A percentile compares a stretch with the other conserved stretches of the same genome.
phyloP scores from a whole-genome alignment of 2,329 filamentous ascomycete genomes.

The Aspergillus sp. region DNA sequence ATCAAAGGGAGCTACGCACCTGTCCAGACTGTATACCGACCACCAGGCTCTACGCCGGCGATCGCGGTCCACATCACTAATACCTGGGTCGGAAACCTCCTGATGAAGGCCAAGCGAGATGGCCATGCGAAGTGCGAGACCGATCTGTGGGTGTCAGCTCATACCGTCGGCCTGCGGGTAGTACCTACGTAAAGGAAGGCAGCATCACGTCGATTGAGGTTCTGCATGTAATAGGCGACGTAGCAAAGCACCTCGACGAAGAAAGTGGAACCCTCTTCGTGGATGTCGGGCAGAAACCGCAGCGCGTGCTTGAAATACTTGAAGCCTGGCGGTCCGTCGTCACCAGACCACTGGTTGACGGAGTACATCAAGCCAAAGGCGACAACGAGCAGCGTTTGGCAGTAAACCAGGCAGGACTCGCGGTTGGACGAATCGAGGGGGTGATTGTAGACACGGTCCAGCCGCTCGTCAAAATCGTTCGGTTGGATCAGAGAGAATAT shows the following conservation, averaged over 20 bases:
- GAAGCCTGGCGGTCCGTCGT: conserved; percentile 47
- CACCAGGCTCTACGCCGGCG: conserved; percentile 47
- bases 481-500: conserved; percentile 48
- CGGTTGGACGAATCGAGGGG: conserved; percentile 35
- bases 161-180: no score
- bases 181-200: conserved; percentile 42
- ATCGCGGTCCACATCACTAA: conserved; percentile 38
- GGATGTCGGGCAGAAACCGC: conserved; percentile 45
- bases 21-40: conserved; percentile 48
- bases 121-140: conserved; percentile 48
- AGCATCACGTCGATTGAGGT: conserved; percentile 46
- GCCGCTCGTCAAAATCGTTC: conserved; percentile 37
- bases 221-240: conserved; percentile 50
- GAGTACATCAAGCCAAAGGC: conserved; percentile 50
- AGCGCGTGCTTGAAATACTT: conserved; percentile 46
- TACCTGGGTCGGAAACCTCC: conserved; percentile 34
- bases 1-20: no score
- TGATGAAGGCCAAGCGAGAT: conserved; percentile 43
- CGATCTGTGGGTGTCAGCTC: conserved; percentile 27
- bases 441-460: conserved; percentile 37
- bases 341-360: conserved; percentile 47
- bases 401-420: conserved; percentile 42
- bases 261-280: conserved; percentile 46
- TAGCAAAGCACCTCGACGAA: conserved; percentile 48
- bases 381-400: conserved; percentile 45